A percentile compares a stretch with the other conserved stretches of the same genome.
These are phyloP conservation scores for Astragalus glycyphyllos DNA, from an alignment of 306 rosid species.

Conservation along the genomic window DNA sequence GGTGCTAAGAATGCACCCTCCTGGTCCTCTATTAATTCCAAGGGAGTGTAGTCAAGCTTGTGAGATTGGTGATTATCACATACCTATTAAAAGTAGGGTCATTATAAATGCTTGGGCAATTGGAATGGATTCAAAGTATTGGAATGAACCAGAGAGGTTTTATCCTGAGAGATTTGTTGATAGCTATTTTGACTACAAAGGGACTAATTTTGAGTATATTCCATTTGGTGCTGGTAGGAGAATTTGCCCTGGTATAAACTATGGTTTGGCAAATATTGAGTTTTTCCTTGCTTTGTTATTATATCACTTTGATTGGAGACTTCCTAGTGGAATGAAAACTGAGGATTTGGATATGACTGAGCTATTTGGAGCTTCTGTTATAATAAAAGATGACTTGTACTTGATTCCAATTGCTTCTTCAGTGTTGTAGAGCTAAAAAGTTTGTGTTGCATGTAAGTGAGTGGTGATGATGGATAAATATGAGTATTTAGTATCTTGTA, in stretches of 20 bases:
- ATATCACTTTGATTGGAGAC: constrained; percentile 42
- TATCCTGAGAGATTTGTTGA: constrained; percentile 37
- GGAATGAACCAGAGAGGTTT: constrained; percentile 31
- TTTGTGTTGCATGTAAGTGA: neutral
- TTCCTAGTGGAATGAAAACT: constrained; percentile 5
- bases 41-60: constrained; percentile 36
- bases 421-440: neutral
- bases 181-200: constrained; percentile 32
- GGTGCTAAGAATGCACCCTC: constrained; percentile 42
- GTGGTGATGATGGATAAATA: no score
- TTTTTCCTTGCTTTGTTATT: constrained; percentile 27
- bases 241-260: constrained; percentile 31
- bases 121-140: constrained; percentile 44
- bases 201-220: constrained; percentile 25
- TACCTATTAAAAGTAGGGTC: constrained; percentile 37
- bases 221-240: constrained; percentile 51
- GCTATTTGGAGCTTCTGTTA: constrained; percentile 22
- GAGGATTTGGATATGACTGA: constrained; percentile 41
- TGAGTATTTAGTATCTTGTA: no score
- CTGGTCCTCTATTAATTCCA: constrained; percentile 40
- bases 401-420: constrained; percentile 11
- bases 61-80: constrained; percentile 38
- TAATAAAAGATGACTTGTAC: constrained; percentile 8
- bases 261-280: constrained; percentile 40
- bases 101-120: constrained; percentile 49